phyloP scores from a whole-genome alignment of 306 rosid genomes.

The Potentilla sterilis region DNA sequence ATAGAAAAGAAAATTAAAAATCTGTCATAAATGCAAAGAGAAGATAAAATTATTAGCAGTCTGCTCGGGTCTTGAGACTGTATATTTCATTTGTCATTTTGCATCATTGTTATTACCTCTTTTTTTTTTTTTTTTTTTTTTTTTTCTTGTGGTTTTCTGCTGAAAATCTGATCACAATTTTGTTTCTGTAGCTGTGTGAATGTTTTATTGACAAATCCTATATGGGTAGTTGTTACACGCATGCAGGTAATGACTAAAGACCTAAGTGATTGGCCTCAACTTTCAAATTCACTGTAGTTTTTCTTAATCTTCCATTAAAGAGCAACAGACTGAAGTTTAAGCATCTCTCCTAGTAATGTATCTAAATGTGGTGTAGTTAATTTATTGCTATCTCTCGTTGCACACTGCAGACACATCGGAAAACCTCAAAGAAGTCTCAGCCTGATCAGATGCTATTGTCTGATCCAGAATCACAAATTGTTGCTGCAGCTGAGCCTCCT shows the following conservation, averaged over 20 bases:
- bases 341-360: neutral
- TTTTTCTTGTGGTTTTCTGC: conserved; percentile 20
- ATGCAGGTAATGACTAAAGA: conserved; percentile 69
- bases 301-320: neutral
- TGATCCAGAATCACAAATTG: conserved; percentile 38
- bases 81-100: neutral
- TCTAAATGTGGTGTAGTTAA: neutral
- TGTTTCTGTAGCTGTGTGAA: conserved; percentile 76
- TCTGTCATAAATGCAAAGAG: neutral
- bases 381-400: conserved; percentile 9
- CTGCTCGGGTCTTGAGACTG: neutral
- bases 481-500: conserved; percentile 58
- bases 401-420: conserved; percentile 62
- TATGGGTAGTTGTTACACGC: conserved; percentile 91
- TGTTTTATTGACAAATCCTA: conserved; percentile 88
- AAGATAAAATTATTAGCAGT: conserved; percentile 4
- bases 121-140: conserved; percentile 5
- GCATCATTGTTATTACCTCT: neutral
- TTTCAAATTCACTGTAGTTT: conserved; percentile 1
- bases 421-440: conserved; percentile 41
- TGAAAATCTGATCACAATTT: conserved; percentile 17
- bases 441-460: conserved; percentile 29
- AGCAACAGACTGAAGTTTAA: neutral
- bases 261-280: conserved; percentile 9
- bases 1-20: neutral